Evolutionary conservation across 2,329 filamentous ascomycete species (phyloP).

Genomic region (Diplodia sapinea): DNA sequence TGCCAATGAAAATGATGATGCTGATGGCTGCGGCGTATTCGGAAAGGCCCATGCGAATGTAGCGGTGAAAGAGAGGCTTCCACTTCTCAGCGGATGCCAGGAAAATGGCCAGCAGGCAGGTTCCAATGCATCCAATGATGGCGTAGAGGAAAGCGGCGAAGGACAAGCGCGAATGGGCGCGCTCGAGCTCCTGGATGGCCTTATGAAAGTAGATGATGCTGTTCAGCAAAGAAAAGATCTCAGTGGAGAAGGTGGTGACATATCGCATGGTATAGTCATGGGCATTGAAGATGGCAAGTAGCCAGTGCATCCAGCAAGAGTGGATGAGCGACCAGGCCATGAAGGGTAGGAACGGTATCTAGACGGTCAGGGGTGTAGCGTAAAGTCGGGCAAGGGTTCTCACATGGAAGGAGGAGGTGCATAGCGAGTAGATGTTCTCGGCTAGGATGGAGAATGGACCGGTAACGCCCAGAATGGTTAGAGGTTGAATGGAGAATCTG

Average conservation of each 20-base stretch:
- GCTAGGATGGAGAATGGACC: constrained; percentile 71
- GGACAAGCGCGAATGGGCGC: constrained; percentile 62
- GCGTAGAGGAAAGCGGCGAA: constrained; percentile 70
- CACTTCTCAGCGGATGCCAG: constrained; percentile 67
- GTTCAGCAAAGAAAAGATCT: constrained; percentile 71
- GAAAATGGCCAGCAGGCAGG: constrained; percentile 66
- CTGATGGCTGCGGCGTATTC: constrained; percentile 72
- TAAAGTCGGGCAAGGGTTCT: constrained; percentile 32
- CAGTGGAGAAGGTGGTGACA: constrained; percentile 69
- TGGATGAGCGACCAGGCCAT: constrained; percentile 73
- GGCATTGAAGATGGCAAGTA: constrained; percentile 69
- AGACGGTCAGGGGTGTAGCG: constrained; percentile 12
- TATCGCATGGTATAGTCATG: constrained; percentile 75
- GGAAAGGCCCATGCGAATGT: constrained; percentile 64
- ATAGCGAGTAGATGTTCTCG: constrained; percentile 68
- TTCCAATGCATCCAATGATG: constrained; percentile 67
- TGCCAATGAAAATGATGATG: constrained; percentile 68
- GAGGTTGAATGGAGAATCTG: constrained; percentile 64
- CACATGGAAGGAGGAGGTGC: constrained; percentile 61
- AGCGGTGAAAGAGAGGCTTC: constrained; percentile 66
- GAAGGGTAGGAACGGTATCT: constrained; percentile 66
- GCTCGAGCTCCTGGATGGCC: constrained; percentile 67
- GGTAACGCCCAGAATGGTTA: constrained; percentile 70
- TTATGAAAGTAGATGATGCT: constrained; percentile 73
- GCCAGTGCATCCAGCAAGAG: constrained; percentile 68